phyloP scores from a whole-genome alignment of 192 early-diverging fungal species.

The Dimargaris xerosporica region DNA sequence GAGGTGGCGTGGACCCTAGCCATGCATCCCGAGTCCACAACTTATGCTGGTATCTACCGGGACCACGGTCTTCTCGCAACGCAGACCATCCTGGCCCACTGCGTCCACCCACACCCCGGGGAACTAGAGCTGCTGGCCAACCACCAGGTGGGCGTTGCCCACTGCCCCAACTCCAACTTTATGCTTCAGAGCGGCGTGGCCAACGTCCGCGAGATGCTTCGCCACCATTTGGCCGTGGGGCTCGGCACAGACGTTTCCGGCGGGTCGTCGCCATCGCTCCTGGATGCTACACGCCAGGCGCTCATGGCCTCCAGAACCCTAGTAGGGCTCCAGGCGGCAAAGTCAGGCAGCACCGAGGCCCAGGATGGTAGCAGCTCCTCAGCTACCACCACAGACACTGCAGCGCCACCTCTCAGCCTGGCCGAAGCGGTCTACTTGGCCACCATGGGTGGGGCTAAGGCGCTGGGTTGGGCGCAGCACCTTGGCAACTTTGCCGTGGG shows the following conservation, averaged over 20 bases:
- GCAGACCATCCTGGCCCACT: slow-evolving; percentile 82
- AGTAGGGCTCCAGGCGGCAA: background rate
- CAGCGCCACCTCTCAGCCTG: slow-evolving; percentile 37
- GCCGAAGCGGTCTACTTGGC: slow-evolving; percentile 72
- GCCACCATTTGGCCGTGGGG: slow-evolving; percentile 66
- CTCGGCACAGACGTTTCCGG: slow-evolving; percentile 90
- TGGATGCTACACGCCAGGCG: slow-evolving; percentile 76
- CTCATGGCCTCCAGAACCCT: slow-evolving; percentile 51
- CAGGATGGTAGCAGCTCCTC: background rate
- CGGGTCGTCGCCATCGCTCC: slow-evolving; percentile 68
- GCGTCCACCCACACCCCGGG: slow-evolving; percentile 63
- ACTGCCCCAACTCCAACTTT: slow-evolving; percentile 91
- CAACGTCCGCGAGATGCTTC: slow-evolving; percentile 59
- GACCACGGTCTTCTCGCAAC: slow-evolving; percentile 52
- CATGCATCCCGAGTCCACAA: slow-evolving; percentile 50
- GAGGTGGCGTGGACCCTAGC: slow-evolving; percentile 61
- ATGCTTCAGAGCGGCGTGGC: slow-evolving; percentile 61
- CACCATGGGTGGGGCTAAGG: slow-evolving; percentile 78
- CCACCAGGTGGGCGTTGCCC: slow-evolving; percentile 59
- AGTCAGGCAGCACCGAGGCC: background rate
- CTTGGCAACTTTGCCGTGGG: slow-evolving; percentile 75
- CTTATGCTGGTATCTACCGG: slow-evolving; percentile 72
- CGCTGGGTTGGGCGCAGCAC: slow-evolving; percentile 48
- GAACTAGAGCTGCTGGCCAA: slow-evolving; percentile 52
- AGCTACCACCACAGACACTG: slow-evolving; percentile 9